phyloP scores from a whole-genome alignment of 306 rosid species.

The Acacia melanoxylon region DNA sequence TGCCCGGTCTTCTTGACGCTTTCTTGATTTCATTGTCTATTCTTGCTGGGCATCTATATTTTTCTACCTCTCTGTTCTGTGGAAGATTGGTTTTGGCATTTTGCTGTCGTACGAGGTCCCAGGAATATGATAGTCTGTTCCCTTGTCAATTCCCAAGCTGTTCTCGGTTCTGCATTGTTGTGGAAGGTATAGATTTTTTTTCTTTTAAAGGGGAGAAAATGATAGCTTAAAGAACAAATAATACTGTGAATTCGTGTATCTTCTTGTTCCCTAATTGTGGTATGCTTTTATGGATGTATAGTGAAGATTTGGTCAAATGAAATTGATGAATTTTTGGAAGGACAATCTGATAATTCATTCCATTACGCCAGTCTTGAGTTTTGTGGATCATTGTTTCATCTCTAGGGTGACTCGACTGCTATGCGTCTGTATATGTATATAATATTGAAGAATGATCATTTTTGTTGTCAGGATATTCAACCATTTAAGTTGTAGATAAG shows the following conservation, averaged over 20 bases:
- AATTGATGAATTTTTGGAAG: constrained; percentile 1
- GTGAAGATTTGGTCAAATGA: constrained; percentile 2
- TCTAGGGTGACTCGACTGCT: neutral
- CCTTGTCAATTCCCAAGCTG: constrained; percentile 31
- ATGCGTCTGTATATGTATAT: neutral
- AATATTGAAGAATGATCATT: neutral
- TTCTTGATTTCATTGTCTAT: constrained; percentile 38
- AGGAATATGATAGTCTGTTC: constrained; percentile 12
- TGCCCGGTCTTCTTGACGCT: constrained; percentile 51
- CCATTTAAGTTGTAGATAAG: neutral
- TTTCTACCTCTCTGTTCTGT: constrained; percentile 7
- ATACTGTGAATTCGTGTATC: constrained; percentile 36
- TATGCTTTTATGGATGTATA: constrained; percentile 6
- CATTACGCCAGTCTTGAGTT: neutral
- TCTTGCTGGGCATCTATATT: constrained; percentile 31
- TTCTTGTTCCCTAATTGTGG: neutral
- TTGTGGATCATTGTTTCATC: neutral
- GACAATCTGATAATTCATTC: neutral
- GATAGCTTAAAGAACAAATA: neutral
- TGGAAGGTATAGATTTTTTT: constrained; percentile 34
- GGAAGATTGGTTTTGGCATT: constrained; percentile 40
- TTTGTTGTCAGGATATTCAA: neutral
- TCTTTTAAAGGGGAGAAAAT: neutral
- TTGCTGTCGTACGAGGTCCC: constrained; percentile 25
- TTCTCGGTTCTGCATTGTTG: constrained; percentile 36